phyloP scores from a whole-genome alignment of 768 basidiomycete species.

The Tylopilus sp. region DNA sequence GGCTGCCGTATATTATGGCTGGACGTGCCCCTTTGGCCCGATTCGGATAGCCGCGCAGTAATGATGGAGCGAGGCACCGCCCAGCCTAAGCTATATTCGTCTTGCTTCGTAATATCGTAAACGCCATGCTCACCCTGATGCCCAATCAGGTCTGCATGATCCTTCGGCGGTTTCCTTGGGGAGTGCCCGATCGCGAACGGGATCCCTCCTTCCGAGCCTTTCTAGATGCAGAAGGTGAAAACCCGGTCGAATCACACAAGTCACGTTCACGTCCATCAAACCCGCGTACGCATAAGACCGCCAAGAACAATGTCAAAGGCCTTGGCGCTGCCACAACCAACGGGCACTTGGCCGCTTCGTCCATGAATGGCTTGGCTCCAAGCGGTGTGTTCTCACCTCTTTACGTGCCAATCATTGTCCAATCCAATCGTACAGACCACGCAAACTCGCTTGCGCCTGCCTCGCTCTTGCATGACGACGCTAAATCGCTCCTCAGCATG shows the following conservation, averaged over 20 bases:
- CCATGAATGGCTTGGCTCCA: slow-evolving; percentile 7
- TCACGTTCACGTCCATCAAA: slow-evolving; percentile 14
- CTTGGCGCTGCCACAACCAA: background rate
- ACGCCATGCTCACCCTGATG: slow-evolving; percentile 8
- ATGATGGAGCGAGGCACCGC: slow-evolving; percentile 1
- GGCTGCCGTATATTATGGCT: background rate
- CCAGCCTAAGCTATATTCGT: slow-evolving; percentile 1
- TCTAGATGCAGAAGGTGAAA: slow-evolving; percentile 89
- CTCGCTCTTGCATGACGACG: slow-evolving; percentile 20
- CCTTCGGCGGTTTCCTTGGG: slow-evolving; percentile 97
- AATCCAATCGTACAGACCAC: slow-evolving; percentile 12
- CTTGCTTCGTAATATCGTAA: slow-evolving; percentile 8
- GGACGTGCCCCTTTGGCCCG: background rate
- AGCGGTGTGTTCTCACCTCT: slow-evolving; percentile 22
- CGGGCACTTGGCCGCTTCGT: slow-evolving; percentile 3
- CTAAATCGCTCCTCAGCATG: slow-evolving; percentile 29
- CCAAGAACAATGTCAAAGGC: slow-evolving; percentile 5
- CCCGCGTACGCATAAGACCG: background rate
- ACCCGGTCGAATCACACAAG: slow-evolving; percentile 35
- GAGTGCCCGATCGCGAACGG: slow-evolving; percentile 91
- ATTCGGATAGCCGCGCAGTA: background rate
- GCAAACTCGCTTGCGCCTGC: slow-evolving; percentile 12
- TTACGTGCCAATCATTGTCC: slow-evolving; percentile 13
- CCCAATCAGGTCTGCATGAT: slow-evolving; percentile 71
- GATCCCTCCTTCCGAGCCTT: slow-evolving; percentile 92